Base-by-base conservation (phyloP, 2,329 filamentous ascomycete species). In the Neopestalotiopsis sp. region DNA sequence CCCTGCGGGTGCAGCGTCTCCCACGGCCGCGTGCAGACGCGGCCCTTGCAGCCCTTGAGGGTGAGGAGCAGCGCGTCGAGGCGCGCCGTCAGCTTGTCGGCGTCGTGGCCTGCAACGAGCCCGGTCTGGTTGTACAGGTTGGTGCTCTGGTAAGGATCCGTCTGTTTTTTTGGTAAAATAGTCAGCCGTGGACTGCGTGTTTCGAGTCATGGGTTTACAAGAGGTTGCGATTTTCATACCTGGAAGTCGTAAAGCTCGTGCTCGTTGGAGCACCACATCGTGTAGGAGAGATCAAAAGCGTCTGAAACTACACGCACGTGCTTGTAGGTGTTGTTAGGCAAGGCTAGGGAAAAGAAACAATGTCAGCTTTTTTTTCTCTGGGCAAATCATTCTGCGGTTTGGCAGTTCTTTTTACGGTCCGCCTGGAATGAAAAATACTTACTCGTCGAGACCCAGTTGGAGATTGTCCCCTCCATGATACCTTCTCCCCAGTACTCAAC, bases 251-350 rank as follows among this genome's bases (percentile, higher is more conserved):
- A 93, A 2, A 91, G 83, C 75, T 92, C 90, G 66, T 88, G 86
- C 74, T 92, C 89, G 63, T 89, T 88, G 14, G 80, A 91, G 74
- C 91, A 93, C 90, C 90, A 93, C 0, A 91, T 88, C 0, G 89
- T 85, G 73, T 67, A 67, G 6, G 14, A 61, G 30, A 61, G 65
- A 20, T 67, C 40, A 12, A n/a, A 67, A 9, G 53, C 17, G 7
- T 67, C 42, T 14, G 68, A 63, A 4, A 84, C 73, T 0, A 86
- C 70, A 13, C 84, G 79, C 1, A 86, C 66, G 0, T 75, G 79
- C 71, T 86, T 86, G 76, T 85, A 86, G 1, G 83, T 85, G 69
- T 85, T 85, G 61, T 66, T 68, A 17, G 30, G 13, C 59, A 34
- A 20, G 10, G 30, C 57, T 59, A 10, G 3, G 24, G 24, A 4